Base-by-base conservation (phyloP, 2,329 filamentous ascomycete genomes). In the Lasiodiplodia sp. region DNA sequence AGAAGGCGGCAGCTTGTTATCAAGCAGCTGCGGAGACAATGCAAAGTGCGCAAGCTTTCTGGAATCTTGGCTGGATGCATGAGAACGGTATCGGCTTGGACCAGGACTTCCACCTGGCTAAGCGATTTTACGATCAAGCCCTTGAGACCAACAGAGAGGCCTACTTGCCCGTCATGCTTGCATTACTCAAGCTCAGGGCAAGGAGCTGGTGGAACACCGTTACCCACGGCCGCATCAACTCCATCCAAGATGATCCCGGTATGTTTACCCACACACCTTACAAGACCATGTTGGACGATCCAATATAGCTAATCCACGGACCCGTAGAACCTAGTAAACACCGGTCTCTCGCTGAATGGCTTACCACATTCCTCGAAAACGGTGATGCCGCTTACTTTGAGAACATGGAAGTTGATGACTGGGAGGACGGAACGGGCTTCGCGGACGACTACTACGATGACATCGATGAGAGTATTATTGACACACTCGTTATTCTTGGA, bases 11-110 rank as follows among this genome's bases (percentile, higher is more conserved):
- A 0, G 90, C 92, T 55, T 99, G 96, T 82, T 99, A 99, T 75
- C 91, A 92, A 66, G 92, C 93, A 4, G 96, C 96, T 1, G 94
- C 94, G 0, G 96, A 99, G 76, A 94, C 92, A 69, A 90, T 95
- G 73, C 91, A 94, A 76, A 97, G 93, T 73, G 96, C 95, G 2
- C 96, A 99, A 80, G 96, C 96, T 16, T 88, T 97, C 68, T 99
- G 94, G 88, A 98, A 99, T 75, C 85, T 99, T 16, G 96, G 96
- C 5, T 99, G 96, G 96, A 98, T 99, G 95, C 94, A 99, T 76
- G 96, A 99, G 81, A 97, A 98, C 75, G 96, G 96, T 8, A 86
- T 98, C 62, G 93, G 94, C 2, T 87, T 98, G 23, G 91, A 92
- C 67, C 96, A 99, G 78, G 96, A 99, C 77, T 99, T 96, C 78